Evolutionary conservation across 1,284 basidiomycete species (phyloP), one percentile per base, ranked within the genome.

Genomic region (Melampsora larici-populina): DNA sequence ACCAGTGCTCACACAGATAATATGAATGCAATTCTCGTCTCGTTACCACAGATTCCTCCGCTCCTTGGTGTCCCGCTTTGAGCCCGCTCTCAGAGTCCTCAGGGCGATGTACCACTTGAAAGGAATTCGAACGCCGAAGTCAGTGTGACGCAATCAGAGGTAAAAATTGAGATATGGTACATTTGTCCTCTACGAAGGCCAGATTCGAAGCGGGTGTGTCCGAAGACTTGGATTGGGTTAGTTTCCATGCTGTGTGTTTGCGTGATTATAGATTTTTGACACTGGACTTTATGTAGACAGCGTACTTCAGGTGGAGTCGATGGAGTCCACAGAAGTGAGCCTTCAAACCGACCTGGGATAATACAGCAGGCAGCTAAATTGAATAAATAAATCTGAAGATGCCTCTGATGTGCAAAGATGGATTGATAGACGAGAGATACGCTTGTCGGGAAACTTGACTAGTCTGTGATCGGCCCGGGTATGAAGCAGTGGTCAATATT

Each of bases 21-120:
- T 58, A 58, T 13, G 55, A 58, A 8, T 29, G 24, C n/a, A 58
- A 29, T 24, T 58, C 55, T n/a, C 55, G 55, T n/a, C 55, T 58
- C 8, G 55, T 58, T 58, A 58, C 55, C 29, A 58, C 55, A n/a
- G 55, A 17, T 58, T 58, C 55, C n/a, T 58, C 55, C 55, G n/a
- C 15, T 58, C 24, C 55, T 24, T 29, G n/a, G 55, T 24, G 13
- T 58, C 8, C 21, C 2, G n/a, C 55, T 29, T 58, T 24, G 55
- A 24, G 55, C 29, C 13, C n/a, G n/a, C 24, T n/a, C 21, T 58
- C 55, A 29, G 8, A n/a, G 13, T 21, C 55, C 29, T 58, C 5
- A 55, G 18, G n/a, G 13, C 1, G 21, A 9, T 6, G 7, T 55
- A 11, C 7, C 7, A 58, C 29, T 24, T 58, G 29, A 24, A 58